A percentile compares a stretch with the other conserved stretches of the same genome.
These are phyloP conservation scores for Spiromastix sp. DNA, from an alignment of 2,329 filamentous ascomycete genomes.

Conservation along the genomic window DNA sequence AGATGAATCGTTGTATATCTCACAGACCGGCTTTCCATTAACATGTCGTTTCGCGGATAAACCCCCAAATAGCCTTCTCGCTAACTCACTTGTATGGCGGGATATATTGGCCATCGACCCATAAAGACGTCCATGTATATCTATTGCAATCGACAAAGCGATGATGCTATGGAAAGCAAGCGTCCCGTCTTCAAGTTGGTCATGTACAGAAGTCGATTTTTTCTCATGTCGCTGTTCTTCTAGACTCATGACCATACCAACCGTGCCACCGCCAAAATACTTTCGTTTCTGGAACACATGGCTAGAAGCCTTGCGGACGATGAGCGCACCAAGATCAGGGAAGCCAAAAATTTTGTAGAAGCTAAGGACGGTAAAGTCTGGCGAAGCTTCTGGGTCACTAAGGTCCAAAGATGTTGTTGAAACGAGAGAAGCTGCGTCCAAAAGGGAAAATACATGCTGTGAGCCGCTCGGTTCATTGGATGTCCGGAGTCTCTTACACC, in stretches of 20 bases:
- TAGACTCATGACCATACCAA: constrained; percentile 74
- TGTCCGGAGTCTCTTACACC: constrained; percentile 46
- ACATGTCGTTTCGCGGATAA: constrained; percentile 55
- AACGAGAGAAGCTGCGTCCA: constrained; percentile 75
- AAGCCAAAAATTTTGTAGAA: constrained; percentile 99
- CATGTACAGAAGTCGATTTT: constrained; percentile 63
- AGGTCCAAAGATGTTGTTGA: constrained; percentile 70
- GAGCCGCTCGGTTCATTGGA: constrained; percentile 14
- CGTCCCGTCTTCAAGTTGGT: constrained; percentile 82
- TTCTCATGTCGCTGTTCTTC: constrained; percentile 73
- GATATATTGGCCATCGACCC: constrained; percentile 60
- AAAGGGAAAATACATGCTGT: constrained; percentile 51
- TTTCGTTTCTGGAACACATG: constrained; percentile 53
- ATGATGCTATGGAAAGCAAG: constrained; percentile 84
- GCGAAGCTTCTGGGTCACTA: constrained; percentile 47
- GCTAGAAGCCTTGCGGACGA: constrained; percentile 64
- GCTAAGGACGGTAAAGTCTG: constrained; percentile 80
- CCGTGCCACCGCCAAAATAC: constrained; percentile 92
- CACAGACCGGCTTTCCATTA: constrained; percentile 57
- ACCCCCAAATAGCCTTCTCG: constrained; percentile 46
- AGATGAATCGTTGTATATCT: constrained; percentile 46
- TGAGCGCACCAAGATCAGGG: constrained; percentile 75
- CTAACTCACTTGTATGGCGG: constrained; percentile 59
- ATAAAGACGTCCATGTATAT: constrained; percentile 59
- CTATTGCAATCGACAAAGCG: constrained; percentile 65